Conservation (phyloP, 2,329 filamentous ascomycete genomes). For the Diplocarpon rosae region DNA sequence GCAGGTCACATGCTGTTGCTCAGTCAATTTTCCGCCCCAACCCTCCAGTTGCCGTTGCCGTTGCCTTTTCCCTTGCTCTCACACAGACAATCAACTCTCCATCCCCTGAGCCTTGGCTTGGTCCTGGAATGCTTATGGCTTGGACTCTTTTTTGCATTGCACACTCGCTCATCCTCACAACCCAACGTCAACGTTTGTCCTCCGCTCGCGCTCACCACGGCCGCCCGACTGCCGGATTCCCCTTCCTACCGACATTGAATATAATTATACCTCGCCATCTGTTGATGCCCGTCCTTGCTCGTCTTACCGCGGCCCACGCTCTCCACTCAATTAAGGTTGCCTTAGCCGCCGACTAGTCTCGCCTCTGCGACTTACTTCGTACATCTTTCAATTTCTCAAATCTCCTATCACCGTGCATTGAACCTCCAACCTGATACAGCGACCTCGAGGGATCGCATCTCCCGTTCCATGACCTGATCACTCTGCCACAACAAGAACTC, state of each 20-base stretch:
- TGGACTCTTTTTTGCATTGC: background rate
- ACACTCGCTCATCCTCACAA: background rate
- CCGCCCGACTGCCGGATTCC: background rate
- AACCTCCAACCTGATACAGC: slow-evolving; percentile 6
- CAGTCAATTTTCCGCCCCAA: no score
- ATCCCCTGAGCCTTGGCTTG: background rate
- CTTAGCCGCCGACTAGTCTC: slow-evolving; percentile 4
- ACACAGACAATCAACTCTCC: background rate
- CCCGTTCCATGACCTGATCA: slow-evolving; percentile 19
- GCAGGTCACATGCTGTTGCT: no score
- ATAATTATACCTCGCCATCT: slow-evolving; percentile 1
- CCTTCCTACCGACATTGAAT: background rate
- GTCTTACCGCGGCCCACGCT: slow-evolving; percentile 3
- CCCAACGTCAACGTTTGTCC: background rate
- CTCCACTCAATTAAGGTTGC: slow-evolving; percentile 12
- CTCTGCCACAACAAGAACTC: slow-evolving; percentile 11
- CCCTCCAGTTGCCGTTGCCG: no score
- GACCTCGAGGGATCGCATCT: slow-evolving; percentile 19
- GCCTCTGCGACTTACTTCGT: slow-evolving; percentile 6
- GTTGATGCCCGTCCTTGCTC: background rate
- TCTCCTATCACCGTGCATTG: slow-evolving; percentile 14
- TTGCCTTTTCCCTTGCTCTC: no score
- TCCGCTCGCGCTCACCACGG: background rate
- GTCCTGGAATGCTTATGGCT: slow-evolving; percentile 1
- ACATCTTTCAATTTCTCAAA: slow-evolving; percentile 6